Evolutionary conservation across 495 filamentous ascomycete species (phyloP).

Genomic region (Daldinia childiae): DNA sequence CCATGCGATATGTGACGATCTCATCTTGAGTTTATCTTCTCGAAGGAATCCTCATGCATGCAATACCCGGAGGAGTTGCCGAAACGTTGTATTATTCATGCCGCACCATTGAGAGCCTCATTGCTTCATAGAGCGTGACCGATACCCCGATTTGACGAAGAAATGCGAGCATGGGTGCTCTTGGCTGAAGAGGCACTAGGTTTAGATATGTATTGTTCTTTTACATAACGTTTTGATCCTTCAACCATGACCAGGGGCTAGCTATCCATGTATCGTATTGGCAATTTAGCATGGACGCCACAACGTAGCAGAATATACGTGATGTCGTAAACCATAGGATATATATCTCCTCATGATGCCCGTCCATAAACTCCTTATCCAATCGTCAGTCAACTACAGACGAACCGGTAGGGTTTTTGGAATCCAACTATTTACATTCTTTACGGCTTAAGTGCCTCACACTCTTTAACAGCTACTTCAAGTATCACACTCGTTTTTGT

Average conservation of each 20-base stretch:
- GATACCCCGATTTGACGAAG: neutral
- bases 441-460: slow-evolving; percentile 14
- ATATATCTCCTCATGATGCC: slow-evolving; percentile 14
- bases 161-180: slow-evolving; percentile 1
- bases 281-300: neutral
- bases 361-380: neutral
- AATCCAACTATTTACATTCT: slow-evolving; percentile 26
- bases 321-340: neutral
- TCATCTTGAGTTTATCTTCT: neutral
- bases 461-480: neutral
- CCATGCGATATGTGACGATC: neutral
- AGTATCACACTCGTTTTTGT: slow-evolving; percentile 8
- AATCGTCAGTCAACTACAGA: neutral
- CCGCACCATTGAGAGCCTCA: slow-evolving; percentile 7
- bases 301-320: neutral
- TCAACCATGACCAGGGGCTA: neutral
- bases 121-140: neutral
- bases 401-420: neutral
- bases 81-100: slow-evolving; percentile 21
- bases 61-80: neutral
- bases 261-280: neutral
- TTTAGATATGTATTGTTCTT: neutral
- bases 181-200: neutral
- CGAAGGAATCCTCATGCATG: neutral
- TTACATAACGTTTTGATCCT: slow-evolving; percentile 4